A percentile compares a stretch with the other conserved stretches of the same genome.
Evolutionary conservation across 495 filamentous ascomycete species (phyloP).

Genomic region (Xeromyces bisporus): DNA sequence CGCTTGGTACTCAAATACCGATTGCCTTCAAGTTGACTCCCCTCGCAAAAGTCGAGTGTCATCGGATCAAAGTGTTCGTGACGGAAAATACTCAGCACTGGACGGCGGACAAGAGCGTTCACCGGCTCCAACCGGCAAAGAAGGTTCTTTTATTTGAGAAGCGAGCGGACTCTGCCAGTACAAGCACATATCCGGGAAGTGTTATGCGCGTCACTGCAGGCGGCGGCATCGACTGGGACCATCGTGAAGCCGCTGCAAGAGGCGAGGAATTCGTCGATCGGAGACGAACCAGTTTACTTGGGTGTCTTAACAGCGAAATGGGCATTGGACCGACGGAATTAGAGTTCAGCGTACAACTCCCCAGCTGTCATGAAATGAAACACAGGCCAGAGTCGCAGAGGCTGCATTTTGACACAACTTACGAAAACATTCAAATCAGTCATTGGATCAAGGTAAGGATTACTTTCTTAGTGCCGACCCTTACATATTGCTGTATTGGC

Average conservation of each 20-base stretch:
- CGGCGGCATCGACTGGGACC: conserved; percentile 58
- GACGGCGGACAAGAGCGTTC: conserved; percentile 72
- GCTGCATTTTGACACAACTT: conserved; percentile 88
- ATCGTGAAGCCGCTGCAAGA: conserved; percentile 38
- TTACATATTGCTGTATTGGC: background rate
- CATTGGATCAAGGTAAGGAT: conserved; percentile 92
- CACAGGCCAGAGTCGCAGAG: conserved; percentile 55
- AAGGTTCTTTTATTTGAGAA: conserved; percentile 89
- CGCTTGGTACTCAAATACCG: conserved; percentile 77
- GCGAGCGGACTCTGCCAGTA: conserved; percentile 60
- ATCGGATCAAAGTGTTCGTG: conserved; percentile 87
- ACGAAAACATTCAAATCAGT: conserved; percentile 88
- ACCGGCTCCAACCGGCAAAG: conserved; percentile 64
- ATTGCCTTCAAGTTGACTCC: conserved; percentile 97
- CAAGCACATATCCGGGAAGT: conserved; percentile 62
- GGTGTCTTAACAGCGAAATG: conserved; percentile 52
- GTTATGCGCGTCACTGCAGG: conserved; percentile 65
- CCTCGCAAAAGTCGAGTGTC: conserved; percentile 88
- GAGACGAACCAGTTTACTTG: conserved; percentile 54
- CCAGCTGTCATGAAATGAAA: conserved; percentile 75
- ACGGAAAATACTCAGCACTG: conserved; percentile 93
- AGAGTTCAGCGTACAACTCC: conserved; percentile 90
- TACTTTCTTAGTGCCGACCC: background rate
- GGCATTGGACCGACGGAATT: conserved; percentile 81
- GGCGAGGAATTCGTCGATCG: conserved; percentile 40